phyloP scores from a whole-genome alignment of 345 rosid genomes.

The Excoecaria agallocha region DNA sequence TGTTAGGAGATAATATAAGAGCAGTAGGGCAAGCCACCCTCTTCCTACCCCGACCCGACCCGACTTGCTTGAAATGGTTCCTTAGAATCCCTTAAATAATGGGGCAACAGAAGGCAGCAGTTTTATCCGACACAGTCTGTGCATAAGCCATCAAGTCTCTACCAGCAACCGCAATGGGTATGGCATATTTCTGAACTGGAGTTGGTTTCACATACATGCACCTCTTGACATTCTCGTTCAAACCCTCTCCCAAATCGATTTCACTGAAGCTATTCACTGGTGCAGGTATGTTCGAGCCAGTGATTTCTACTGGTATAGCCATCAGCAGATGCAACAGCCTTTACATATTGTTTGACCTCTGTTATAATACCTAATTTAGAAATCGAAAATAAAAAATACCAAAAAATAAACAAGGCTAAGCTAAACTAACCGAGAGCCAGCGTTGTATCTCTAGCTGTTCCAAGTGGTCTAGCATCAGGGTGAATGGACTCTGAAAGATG shows the following conservation, averaged over 20 bases:
- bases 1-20: slow-evolving; percentile 51
- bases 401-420: too few species aligned
- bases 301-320: slow-evolving; percentile 38
- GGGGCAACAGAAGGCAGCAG: slow-evolving; percentile 56
- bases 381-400: too few species aligned
- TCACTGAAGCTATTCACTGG: slow-evolving; percentile 34
- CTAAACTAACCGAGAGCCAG: too few species aligned
- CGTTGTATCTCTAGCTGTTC: too few species aligned
- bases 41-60: slow-evolving; percentile 16
- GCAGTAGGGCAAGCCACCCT: slow-evolving; percentile 36
- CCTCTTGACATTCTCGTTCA: slow-evolving; percentile 38
- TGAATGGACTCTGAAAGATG: too few species aligned
- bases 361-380: too few species aligned
- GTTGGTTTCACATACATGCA: slow-evolving; percentile 51
- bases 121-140: slow-evolving; percentile 58
- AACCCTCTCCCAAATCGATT: slow-evolving; percentile 35
- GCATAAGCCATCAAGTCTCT: slow-evolving; percentile 64
- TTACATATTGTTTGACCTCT: too few species aligned
- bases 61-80: not conserved
- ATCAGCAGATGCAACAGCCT: too few species aligned
- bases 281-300: slow-evolving; percentile 32
- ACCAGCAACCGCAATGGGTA: slow-evolving; percentile 50
- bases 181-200: slow-evolving; percentile 55
- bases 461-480: too few species aligned
- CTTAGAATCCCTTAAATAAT: slow-evolving; percentile 37